Evolutionary conservation across 2,329 filamentous ascomycete species (phyloP).

Genomic region (Aspergillus sp.): DNA sequence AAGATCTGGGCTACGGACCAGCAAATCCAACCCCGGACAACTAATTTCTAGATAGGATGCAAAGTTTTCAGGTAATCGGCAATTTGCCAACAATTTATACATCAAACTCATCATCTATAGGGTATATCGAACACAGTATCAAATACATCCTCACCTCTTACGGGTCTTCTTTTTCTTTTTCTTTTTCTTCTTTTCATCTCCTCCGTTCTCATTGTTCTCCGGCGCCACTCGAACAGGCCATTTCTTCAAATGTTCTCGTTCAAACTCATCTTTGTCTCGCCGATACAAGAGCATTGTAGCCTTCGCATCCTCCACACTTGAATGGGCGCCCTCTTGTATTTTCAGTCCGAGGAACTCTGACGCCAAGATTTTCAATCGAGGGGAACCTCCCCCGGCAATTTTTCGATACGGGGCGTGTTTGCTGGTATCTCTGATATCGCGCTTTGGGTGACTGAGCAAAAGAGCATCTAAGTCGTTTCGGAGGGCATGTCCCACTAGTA

Average conservation of each 20-base stretch:
- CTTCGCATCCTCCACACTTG: constrained; percentile 73
- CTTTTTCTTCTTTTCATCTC: constrained; percentile 46
- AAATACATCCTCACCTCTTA: constrained; percentile 35
- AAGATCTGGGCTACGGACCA: too few relatives aligned
- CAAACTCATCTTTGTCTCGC: constrained; percentile 79
- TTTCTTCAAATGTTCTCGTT: constrained; percentile 71
- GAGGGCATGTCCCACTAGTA: constrained; percentile 82
- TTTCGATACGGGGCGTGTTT: constrained; percentile 73
- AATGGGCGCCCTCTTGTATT: constrained; percentile 62
- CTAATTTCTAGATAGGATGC: neutral
- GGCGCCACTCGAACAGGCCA: constrained; percentile 51
- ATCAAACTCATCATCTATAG: constrained; percentile 11
- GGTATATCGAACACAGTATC: constrained; percentile 18
- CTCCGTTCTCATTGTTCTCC: constrained; percentile 32
- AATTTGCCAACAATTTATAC: neutral
- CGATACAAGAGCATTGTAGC: constrained; percentile 88
- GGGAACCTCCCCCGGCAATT: constrained; percentile 48
- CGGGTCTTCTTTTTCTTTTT: constrained; percentile 50
- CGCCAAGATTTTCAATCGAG: constrained; percentile 57
- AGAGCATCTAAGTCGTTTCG: constrained; percentile 75
- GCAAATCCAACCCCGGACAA: too few relatives aligned
- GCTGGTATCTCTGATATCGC: constrained; percentile 82
- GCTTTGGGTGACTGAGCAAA: constrained; percentile 72
- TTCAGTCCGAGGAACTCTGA: constrained; percentile 58
- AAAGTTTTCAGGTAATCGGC: neutral